Evolutionary conservation across 2,329 filamentous ascomycete genomes (phyloP).

Genomic region (Ceratocystis destructans): DNA sequence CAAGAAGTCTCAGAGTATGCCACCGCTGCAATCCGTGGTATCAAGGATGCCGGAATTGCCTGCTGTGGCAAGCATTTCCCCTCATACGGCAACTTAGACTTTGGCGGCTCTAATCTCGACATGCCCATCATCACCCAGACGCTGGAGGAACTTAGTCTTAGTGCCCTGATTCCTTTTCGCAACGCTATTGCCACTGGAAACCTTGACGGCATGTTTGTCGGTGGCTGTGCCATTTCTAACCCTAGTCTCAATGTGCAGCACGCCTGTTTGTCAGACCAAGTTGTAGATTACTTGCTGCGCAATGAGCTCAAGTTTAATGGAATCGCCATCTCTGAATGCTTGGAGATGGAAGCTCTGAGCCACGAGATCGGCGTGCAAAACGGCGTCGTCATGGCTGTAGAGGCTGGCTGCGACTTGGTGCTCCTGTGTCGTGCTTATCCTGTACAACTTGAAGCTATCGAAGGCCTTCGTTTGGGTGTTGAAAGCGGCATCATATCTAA

Average conservation of each 20-base stretch:
- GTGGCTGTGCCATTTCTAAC: conserved; percentile 84
- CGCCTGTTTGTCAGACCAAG: conserved; percentile 81
- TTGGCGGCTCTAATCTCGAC: conserved; percentile 77
- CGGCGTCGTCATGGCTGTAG: conserved; percentile 93
- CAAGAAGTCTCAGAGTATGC: conserved; percentile 90
- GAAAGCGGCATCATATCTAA: conserved; percentile 82
- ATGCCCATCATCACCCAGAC: conserved; percentile 95
- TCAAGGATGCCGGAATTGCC: conserved; percentile 76
- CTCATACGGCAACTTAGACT: conserved; percentile 89
- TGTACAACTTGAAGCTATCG: conserved; percentile 82
- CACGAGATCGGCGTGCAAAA: conserved; percentile 96
- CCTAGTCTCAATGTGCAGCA: conserved; percentile 90
- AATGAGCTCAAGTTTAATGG: conserved; percentile 80
- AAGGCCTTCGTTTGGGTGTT: conserved; percentile 73
- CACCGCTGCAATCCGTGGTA: conserved; percentile 80
- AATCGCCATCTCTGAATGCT: conserved; percentile 85
- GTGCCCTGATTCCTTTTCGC: conserved; percentile 78
- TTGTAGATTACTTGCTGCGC: conserved; percentile 80
- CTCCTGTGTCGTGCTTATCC: conserved; percentile 78
- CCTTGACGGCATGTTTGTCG: conserved; percentile 89
- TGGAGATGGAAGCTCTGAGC: conserved; percentile 92
- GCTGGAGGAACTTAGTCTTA: conserved; percentile 81
- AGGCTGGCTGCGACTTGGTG: conserved; percentile 86
- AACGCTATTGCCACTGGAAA: conserved; percentile 72
- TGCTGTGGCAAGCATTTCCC: conserved; percentile 95